A percentile compares a stretch with the other conserved stretches of the same genome.
These are phyloP conservation scores for Rhizopus stolonifer DNA, from an alignment of 371 early-diverging fungal species.

Conservation along the genomic window DNA sequence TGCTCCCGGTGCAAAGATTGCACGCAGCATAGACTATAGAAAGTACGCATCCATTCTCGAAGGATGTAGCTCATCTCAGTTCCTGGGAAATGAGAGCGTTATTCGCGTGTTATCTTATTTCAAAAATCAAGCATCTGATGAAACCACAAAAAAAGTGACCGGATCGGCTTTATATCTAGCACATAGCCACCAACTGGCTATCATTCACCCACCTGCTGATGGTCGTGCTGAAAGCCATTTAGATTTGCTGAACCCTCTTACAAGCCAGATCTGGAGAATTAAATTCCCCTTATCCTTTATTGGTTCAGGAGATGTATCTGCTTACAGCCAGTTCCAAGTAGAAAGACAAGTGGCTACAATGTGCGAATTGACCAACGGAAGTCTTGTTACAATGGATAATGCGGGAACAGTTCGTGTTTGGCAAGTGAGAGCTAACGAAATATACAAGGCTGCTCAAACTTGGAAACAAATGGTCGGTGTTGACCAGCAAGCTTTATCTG, in stretches of 20 bases:
- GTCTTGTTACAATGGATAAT: constrained; percentile 67
- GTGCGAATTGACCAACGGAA: constrained; percentile 66
- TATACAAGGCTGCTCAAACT: constrained; percentile 61
- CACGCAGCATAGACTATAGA: constrained; percentile 15
- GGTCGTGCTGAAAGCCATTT: constrained; percentile 64
- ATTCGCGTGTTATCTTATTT: constrained; percentile 29
- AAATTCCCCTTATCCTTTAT: constrained; percentile 62
- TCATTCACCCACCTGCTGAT: constrained; percentile 53
- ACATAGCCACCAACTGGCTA: constrained; percentile 58
- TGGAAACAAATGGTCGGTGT: constrained; percentile 80
- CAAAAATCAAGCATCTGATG: constrained; percentile 16
- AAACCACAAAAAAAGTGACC: constrained; percentile 32
- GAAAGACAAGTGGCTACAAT: constrained; percentile 57
- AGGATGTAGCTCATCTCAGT: constrained; percentile 32
- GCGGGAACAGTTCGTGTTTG: constrained; percentile 67
- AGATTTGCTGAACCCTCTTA: constrained; percentile 59
- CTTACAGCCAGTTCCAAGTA: constrained; percentile 50
- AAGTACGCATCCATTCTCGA: constrained; percentile 33
- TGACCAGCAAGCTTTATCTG: constrained; percentile 60
- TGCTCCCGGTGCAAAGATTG: constrained; percentile 24
- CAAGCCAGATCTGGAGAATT: constrained; percentile 61
- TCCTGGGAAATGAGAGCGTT: constrained; percentile 11
- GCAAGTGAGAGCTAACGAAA: constrained; percentile 61
- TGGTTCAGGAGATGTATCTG: constrained; percentile 36
- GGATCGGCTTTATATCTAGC: constrained; percentile 48